Percentiles rank a stretch among this genome's conserved stretches.
Evolutionary conservation across 176 grass and related monocot species (phyloP).

Genomic region (Tillandsia fasciculata): DNA sequence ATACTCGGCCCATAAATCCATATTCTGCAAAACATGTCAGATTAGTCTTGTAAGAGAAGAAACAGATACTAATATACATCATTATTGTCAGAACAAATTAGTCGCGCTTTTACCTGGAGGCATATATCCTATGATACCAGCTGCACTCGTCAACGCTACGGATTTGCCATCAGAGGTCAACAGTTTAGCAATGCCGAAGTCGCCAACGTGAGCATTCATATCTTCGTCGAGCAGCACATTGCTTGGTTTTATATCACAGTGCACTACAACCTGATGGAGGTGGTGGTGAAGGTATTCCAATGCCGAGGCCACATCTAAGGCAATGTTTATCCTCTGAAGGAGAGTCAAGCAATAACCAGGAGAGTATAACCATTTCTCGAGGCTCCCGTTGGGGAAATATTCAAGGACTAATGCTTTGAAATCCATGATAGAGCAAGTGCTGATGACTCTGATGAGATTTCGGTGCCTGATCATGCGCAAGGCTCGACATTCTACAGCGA

Average conservation of each 20-base stretch:
- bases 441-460: conserved; percentile 21
- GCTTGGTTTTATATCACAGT: conserved; percentile 26
- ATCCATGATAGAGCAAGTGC: conserved; percentile 23
- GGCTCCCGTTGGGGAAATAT: conserved; percentile 23
- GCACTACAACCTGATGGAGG: conserved; percentile 16
- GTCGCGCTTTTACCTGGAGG: conserved; percentile 14
- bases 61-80: background rate
- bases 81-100: background rate
- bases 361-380: conserved; percentile 19
- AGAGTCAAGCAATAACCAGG: background rate
- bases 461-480: conserved; percentile 14
- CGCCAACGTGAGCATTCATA: conserved; percentile 21
- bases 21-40: conserved; percentile 7
- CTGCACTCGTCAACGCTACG: conserved; percentile 8
- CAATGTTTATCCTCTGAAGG: conserved; percentile 9
- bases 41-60: background rate
- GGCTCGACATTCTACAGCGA: conserved; percentile 14
- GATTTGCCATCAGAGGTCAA: background rate
- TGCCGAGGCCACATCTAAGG: conserved; percentile 14
- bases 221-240: conserved; percentile 30
- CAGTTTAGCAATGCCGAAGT: conserved; percentile 22
- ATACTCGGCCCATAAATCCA: conserved; percentile 10
- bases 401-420: conserved; percentile 20
- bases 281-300: conserved; percentile 25
- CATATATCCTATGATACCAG: conserved; percentile 21